phyloP scores from a whole-genome alignment of 352 stramenopile species.

The Pythium folliculosum region DNA sequence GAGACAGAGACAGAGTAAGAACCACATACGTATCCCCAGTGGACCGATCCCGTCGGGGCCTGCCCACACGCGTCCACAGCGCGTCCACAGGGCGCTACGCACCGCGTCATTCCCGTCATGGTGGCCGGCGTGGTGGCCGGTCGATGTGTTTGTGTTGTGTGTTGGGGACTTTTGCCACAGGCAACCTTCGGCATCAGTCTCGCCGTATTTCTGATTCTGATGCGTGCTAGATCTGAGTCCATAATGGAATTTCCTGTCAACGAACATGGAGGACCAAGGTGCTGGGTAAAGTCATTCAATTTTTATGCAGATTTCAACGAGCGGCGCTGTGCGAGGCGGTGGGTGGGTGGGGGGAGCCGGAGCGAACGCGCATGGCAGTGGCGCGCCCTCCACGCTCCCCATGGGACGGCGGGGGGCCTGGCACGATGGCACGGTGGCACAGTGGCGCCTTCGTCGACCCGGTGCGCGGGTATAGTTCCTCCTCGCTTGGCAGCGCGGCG shows the following conservation, averaged over 20 bases:
- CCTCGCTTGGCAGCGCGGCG: too few relatives aligned
- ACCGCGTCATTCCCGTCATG: slow-evolving; percentile 83
- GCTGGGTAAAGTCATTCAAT: background rate
- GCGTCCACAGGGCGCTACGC: slow-evolving; percentile 1
- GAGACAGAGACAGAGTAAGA: background rate
- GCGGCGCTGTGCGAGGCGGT: too few relatives aligned
- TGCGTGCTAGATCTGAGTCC: too few relatives aligned
- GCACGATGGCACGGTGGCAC: background rate
- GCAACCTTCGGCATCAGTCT: too few relatives aligned
- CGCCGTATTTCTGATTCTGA: too few relatives aligned
- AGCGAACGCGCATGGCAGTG: too few relatives aligned
- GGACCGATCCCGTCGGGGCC: too few relatives aligned
- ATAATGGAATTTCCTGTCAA: background rate
- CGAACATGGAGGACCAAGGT: background rate
- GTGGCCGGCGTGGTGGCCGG: slow-evolving; percentile 6
- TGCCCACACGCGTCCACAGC: too few relatives aligned
- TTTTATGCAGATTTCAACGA: slow-evolving; percentile 5
- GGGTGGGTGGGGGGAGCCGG: too few relatives aligned
- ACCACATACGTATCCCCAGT: background rate
- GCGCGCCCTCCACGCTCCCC: too few relatives aligned
- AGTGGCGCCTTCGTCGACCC: background rate
- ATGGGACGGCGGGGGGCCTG: too few relatives aligned
- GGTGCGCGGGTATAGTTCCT: too few relatives aligned
- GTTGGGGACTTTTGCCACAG: background rate
- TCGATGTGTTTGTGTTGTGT: background rate